Conservation (phyloP, 176 grass and related monocot genomes). For the Echinochloa phyllopogon region DNA sequence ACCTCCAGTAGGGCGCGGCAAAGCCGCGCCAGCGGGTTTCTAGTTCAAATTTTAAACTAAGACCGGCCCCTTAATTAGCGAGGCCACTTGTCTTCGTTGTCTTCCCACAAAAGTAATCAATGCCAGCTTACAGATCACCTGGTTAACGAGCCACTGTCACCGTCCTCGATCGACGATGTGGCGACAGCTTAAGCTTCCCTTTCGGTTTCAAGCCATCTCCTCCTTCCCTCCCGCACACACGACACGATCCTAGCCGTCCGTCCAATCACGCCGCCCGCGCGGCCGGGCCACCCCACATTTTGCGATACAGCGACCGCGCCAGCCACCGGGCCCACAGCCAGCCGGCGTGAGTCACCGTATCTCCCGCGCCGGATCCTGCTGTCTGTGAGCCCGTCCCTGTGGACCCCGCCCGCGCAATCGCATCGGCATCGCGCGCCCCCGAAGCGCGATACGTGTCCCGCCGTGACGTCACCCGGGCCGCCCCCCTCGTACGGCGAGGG, state of each 20-base stretch:
- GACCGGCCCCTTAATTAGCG: background rate
- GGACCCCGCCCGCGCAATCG: background rate
- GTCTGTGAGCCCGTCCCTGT: background rate
- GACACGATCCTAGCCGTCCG: constrained; percentile 19
- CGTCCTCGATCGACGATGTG: background rate
- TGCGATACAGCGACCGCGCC: constrained; percentile 15
- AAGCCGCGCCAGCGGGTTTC: too few relatives aligned
- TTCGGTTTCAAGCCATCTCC: background rate
- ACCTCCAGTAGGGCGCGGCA: too few relatives aligned
- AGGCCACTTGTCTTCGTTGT: background rate
- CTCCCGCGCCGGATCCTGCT: constrained; percentile 27
- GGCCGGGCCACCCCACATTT: background rate
- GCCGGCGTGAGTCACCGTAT: background rate
- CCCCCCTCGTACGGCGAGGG: background rate
- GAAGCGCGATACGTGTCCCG: background rate
- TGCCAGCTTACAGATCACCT: background rate
- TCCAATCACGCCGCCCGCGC: constrained; percentile 23
- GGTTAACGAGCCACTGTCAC: background rate
- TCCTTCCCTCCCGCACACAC: background rate
- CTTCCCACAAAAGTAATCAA: background rate
- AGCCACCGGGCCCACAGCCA: background rate
- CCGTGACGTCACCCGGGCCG: background rate
- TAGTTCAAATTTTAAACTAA: constrained; percentile 4
- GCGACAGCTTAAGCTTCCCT: background rate
- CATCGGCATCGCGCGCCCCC: too few relatives aligned